A percentile compares a stretch with the other conserved stretches of the same genome.
phyloP scores from a whole-genome alignment of 129 eudicot genomes.

The Silybum marianum region DNA sequence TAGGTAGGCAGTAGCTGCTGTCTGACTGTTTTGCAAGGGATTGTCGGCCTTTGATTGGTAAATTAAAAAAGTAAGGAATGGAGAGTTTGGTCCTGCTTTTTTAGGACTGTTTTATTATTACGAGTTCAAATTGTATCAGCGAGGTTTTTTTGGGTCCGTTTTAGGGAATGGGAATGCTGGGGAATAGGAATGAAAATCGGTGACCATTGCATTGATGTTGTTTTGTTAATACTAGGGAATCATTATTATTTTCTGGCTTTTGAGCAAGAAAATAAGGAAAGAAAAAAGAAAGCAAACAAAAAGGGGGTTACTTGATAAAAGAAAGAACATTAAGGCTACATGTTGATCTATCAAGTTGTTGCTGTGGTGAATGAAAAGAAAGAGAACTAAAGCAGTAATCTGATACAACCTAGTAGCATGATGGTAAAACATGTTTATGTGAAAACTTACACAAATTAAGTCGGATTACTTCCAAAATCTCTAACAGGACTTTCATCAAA shows the following conservation, averaged over 20 bases:
- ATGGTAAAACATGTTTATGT: neutral
- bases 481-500: neutral
- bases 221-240: too few relatives aligned
- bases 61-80: too few relatives aligned
- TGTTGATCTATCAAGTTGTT: neutral
- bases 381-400: neutral
- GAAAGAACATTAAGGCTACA: neutral
- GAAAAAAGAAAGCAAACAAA: neutral
- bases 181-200: neutral
- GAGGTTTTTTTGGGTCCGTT: neutral
- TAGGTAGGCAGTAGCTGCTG: too few relatives aligned
- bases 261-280: neutral
- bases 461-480: neutral
- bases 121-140: neutral
- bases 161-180: too few relatives aligned
- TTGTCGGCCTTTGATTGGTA: too few relatives aligned
- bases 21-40: too few relatives aligned
- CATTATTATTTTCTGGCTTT: neutral
- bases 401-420: neutral
- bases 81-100: neutral
- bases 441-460: neutral
- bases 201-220: neutral
- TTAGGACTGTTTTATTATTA: neutral
- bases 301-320: neutral
- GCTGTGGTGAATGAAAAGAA: neutral